Evolutionary conservation across 306 rosid genomes (phyloP), one percentile per base, ranked within the genome.

Genomic region (Sesbania bispinosa): DNA sequence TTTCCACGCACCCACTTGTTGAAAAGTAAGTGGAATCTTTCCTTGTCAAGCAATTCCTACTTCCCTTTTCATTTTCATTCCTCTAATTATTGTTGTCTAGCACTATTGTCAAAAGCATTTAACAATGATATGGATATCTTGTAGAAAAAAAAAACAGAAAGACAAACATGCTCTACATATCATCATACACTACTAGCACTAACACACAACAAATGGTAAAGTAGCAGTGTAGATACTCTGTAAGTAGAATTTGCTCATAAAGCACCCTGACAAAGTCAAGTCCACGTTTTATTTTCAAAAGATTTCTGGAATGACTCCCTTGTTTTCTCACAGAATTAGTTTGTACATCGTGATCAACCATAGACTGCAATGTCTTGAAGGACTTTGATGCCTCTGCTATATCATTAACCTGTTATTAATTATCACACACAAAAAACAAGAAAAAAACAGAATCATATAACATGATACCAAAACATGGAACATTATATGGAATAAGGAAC

Each of bases 301-400:
- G 75, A 24, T 69, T 69, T 57, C 75, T 69, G 10, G 65, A 69
- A 39, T 69, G 75, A 27, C 75, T 69, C 5, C 75, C 75, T 69
- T 69, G 75, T 53, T 14, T 69, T 53, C 53, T 69, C 9, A 69
- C 75, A 8, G 41, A 23, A 69, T 69, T 24, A 8, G 65, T 39
- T 54, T 69, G 52, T 18, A 39, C 41, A 53, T 69, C 75, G 0
- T 39, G 18, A 53, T 69, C 75, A 38, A 69, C 75, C 75, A 69
- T 69, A 14, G 75, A 36, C 39, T 38, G 38, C 23, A 69, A 53
- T 24, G 65, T 69, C 39, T n/a, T 26, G 29, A 53, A 69, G 4
- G 65, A 53, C 54, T 53, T 71, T 43, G 76, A 71, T 18, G 76
- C 76, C 45, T 71, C 76, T 18, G 63, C 39, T 11, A 71, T 29